Evolutionary conservation across 768 basidiomycete genomes (phyloP), one percentile per base, ranked within the genome.

Genomic region (Chalciporus chontae): DNA sequence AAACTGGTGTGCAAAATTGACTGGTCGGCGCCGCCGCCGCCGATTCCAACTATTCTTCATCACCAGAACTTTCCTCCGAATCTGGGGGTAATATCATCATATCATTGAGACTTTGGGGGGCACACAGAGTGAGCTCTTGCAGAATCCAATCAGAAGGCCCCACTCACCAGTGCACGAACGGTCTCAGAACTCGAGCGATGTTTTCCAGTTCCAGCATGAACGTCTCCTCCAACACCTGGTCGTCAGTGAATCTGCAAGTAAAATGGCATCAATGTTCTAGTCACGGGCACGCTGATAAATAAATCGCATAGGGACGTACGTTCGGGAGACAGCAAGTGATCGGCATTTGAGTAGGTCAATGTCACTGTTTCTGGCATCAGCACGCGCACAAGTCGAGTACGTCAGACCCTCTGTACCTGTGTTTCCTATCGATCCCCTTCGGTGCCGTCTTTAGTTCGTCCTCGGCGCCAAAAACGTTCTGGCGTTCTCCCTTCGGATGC

Each of bases 371-470:
- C 32, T 42, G 24, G 29, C 47, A 18, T 24, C 23, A 8, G 51
- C 41, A 34, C 23, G 43, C 34, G 18, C 32, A 42, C 23, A 29
- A 13, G 17, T 17, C 24, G 13, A 39, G 43, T 14, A 41, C 24
- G 17, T 19, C 24, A 19, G 40, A 29, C 45, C 19, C 21, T 9
- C 59, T 76, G 15, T 48, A 90, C 88, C 75, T 74, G 64, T 97
- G 93, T 26, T 77, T 77, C 69, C 93, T 98, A 45, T 80, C 79
- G 8, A 95, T 71, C 0, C 93, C 94, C 62, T 96, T 97, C 1
- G 94, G 94, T 5, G 93, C 90, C 0, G 81, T 83, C 71, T 96
- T 97, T 26, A 96, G 71, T 63, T 92, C 85, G 57, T 92, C 94
- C 2, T 94, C 91, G 48, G 68, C 64, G 0, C 95, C 94, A 66